phyloP scores from a whole-genome alignment of 306 rosid genomes.

The Pyrus bretschneideri region DNA sequence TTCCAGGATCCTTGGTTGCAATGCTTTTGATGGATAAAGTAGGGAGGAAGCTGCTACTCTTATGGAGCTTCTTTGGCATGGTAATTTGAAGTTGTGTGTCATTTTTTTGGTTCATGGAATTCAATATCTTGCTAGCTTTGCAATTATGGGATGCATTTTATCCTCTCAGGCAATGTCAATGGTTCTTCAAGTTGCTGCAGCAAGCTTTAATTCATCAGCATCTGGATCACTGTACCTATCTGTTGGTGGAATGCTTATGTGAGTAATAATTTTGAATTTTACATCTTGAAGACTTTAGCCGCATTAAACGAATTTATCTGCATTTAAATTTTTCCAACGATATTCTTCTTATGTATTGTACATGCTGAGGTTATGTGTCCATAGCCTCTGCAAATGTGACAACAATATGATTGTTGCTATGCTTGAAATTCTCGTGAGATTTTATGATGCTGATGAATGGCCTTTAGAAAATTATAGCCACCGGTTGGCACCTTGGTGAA shows the following conservation, averaged over 20 bases:
- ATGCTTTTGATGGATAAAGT: constrained; percentile 90
- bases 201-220: constrained; percentile 44
- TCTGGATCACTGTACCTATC: constrained; percentile 59
- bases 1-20: constrained; percentile 74
- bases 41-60: constrained; percentile 82
- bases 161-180: constrained; percentile 56
- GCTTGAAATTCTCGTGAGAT: background rate
- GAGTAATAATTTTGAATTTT: constrained; percentile 33
- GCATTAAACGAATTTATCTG: constrained; percentile 8
- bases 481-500: background rate
- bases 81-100: constrained; percentile 35
- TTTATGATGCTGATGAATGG: background rate
- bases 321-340: background rate
- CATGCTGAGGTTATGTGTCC: background rate
- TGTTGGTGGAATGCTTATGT: constrained; percentile 93
- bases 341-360: background rate
- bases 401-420: background rate
- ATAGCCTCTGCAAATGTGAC: background rate
- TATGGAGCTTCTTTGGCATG: constrained; percentile 96
- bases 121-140: background rate
- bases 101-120: background rate
- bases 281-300: constrained; percentile 4
- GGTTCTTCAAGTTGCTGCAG: constrained; percentile 71
- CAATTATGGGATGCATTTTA: constrained; percentile 6
- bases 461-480: background rate